A percentile compares a stretch with the other conserved stretches of the same genome.
Conservation (phyloP, 1,139 yeast genomes). For the Zygosaccharomyces pseudobailii region DNA sequence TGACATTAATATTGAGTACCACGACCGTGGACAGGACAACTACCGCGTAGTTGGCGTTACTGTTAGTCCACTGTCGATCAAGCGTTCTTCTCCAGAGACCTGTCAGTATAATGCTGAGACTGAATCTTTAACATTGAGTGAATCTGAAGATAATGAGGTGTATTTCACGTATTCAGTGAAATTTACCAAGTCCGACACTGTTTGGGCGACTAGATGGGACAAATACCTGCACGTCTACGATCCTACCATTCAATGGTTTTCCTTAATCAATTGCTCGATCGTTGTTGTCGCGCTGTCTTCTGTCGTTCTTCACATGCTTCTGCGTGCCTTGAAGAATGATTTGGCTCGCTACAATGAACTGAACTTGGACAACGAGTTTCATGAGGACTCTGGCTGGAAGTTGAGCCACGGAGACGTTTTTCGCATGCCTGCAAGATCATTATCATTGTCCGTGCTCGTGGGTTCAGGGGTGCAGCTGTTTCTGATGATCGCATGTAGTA, state of each 20-base stretch:
- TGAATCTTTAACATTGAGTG: slow-evolving; percentile 42
- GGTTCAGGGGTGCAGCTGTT: slow-evolving; percentile 89
- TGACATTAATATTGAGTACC: slow-evolving; percentile 76
- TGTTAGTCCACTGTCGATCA: slow-evolving; percentile 64
- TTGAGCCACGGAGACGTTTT: slow-evolving; percentile 93
- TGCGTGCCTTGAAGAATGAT: slow-evolving; percentile 79
- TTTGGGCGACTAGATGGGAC: slow-evolving; percentile 99
- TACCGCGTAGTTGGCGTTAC: slow-evolving; percentile 89
- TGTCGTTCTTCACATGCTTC: slow-evolving; percentile 73
- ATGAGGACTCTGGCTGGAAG: slow-evolving; percentile 98
- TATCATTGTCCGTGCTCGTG: slow-evolving; percentile 70
- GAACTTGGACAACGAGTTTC: slow-evolving; percentile 78
- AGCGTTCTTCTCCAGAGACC: slow-evolving; percentile 38
- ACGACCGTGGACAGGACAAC: slow-evolving; percentile 60
- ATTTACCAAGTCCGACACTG: slow-evolving; percentile 64
- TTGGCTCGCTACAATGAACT: slow-evolving; percentile 85
- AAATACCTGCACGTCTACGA: slow-evolving; percentile 87
- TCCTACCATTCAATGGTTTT: slow-evolving; percentile 94
- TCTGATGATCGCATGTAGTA: slow-evolving; percentile 68
- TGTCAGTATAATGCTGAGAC: slow-evolving; percentile 39
- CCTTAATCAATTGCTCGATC: slow-evolving; percentile 76
- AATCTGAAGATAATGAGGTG: slow-evolving; percentile 42
- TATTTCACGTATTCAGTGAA: slow-evolving; percentile 58
- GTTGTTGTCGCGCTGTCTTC: slow-evolving; percentile 73
- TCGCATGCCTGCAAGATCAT: slow-evolving; percentile 69